Percentiles rank a stretch among this genome's conserved stretches.
phyloP scores from a whole-genome alignment of 108 stramenopile species.

The Chaetoceros tenuissimus region DNA sequence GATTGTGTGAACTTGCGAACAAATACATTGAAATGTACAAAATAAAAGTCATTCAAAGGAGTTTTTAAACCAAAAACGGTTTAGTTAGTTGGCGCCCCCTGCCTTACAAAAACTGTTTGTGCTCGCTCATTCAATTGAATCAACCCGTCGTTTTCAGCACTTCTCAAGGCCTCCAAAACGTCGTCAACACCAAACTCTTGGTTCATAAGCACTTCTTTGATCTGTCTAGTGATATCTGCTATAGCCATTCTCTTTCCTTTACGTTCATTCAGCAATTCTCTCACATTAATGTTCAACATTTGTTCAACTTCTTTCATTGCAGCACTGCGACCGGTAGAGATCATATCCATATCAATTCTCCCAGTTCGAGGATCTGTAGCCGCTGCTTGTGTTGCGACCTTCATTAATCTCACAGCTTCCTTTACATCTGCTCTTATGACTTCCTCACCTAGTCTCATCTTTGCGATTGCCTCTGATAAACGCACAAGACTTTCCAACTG shows the following conservation, averaged over 20 bases:
- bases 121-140: slow-evolving; percentile 73
- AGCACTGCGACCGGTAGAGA: slow-evolving; percentile 82
- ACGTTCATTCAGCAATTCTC: slow-evolving; percentile 54
- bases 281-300: slow-evolving; percentile 37
- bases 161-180: slow-evolving; percentile 42
- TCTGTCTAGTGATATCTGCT: slow-evolving; percentile 48
- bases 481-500: slow-evolving; percentile 98
- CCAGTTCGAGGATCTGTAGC: slow-evolving; percentile 98
- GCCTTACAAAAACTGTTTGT: slow-evolving; percentile 74
- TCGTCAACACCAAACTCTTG: slow-evolving; percentile 39
- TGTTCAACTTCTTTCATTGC: slow-evolving; percentile 75
- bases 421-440: slow-evolving; percentile 79
- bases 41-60: too few relatives aligned
- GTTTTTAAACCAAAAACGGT: too few relatives aligned
- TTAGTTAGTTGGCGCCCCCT: too few relatives aligned
- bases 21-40: too few relatives aligned
- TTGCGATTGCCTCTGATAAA: slow-evolving; percentile 89
- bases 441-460: slow-evolving; percentile 65
- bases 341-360: slow-evolving; percentile 98
- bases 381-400: slow-evolving; percentile 93
- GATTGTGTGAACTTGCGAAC: too few relatives aligned
- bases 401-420: slow-evolving; percentile 93
- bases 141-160: slow-evolving; percentile 68
- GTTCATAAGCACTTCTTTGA: slow-evolving; percentile 57
- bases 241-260: slow-evolving; percentile 58